Evolutionary conservation across 441 rosid species (phyloP), one percentile per base, ranked within the genome.

Genomic region (Omphalea diandra): DNA sequence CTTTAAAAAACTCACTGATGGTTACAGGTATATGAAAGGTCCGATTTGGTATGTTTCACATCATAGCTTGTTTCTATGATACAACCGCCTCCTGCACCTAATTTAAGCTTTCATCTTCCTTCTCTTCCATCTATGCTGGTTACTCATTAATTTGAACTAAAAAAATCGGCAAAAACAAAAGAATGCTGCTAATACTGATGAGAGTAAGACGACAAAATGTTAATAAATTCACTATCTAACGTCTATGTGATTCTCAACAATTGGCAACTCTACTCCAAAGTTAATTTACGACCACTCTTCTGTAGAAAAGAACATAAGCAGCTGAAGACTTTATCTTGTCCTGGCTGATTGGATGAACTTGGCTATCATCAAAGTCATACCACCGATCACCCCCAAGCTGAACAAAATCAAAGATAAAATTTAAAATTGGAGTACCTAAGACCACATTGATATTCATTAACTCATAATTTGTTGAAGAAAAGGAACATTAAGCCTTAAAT

Each of bases 301-400:
- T 86, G 85, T 91, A 90, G 85, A 93, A 96, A 57, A 96, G 90
- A 82, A 93, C 97, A 76, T 93, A 96, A 32, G 98, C 99, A 68
- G 99, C 97, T 0, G 97, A 87, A 65, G 94, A 85, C 83, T 90
- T 96, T 75, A 93, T 90, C 83, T 87, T 96, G 75, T 96, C 97
- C 80, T 75, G 84, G 80, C 86, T 63, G 68, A 93, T 85, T 27
- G 87, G 86, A 76, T 67, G 65, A 71, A 96, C 99, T 54, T 79
- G 89, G 78, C 94, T 88, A 80, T 96, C 99, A 56, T 93, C 98
- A 36, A 93, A 96, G 75, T 93, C 96, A 40, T 86, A 91, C 99
- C 99, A 96, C 73, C 74, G 83, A 67, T 86, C 93, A 67, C 89
- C 90, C 64, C 99, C 99, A 72, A 88, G 97, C 99, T 96, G 75